phyloP scores from a whole-genome alignment of 163 green algal species.

The Coccomyxa subellipsoidea region DNA sequence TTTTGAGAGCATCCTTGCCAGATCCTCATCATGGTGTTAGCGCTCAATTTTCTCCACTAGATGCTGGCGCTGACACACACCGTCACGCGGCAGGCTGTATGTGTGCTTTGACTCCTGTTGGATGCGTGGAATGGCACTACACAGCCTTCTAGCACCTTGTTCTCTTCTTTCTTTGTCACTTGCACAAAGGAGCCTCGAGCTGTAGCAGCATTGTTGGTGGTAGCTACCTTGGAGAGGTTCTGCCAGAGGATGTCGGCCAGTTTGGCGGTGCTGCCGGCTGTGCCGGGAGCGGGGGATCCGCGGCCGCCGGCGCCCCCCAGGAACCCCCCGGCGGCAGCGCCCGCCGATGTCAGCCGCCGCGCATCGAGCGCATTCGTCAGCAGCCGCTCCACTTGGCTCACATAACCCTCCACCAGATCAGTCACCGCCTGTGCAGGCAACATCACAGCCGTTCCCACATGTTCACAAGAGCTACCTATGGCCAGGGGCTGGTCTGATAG shows the following conservation, averaged over 20 bases:
- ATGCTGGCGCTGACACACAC: no score
- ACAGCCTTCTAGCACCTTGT: no score
- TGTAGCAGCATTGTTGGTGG: no score
- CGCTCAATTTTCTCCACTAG: no score
- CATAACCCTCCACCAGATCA: conserved; percentile 27
- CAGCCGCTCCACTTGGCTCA: conserved; percentile 18
- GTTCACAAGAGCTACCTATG: not conserved
- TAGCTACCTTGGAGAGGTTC: conserved; percentile 1
- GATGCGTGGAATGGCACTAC: no score
- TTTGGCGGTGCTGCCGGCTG: conserved; percentile 21
- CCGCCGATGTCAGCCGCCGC: conserved; percentile 42
- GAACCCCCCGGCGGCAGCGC: conserved; percentile 13
- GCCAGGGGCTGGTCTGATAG: not conserved
- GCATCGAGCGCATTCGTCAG: conserved; percentile 53
- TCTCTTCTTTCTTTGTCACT: no score
- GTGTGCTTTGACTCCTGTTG: no score
- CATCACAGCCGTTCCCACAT: not conserved
- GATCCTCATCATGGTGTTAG: no score
- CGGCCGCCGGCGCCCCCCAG: not conserved
- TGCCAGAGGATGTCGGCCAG: conserved; percentile 14
- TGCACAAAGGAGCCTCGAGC: no score
- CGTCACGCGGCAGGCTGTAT: no score
- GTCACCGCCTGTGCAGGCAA: conserved; percentile 14
- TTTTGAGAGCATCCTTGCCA: no score
- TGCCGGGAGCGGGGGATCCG: not conserved